Evolutionary conservation across 2,329 filamentous ascomycete genomes (phyloP).

Genomic region (Colletotrichum godetiae): DNA sequence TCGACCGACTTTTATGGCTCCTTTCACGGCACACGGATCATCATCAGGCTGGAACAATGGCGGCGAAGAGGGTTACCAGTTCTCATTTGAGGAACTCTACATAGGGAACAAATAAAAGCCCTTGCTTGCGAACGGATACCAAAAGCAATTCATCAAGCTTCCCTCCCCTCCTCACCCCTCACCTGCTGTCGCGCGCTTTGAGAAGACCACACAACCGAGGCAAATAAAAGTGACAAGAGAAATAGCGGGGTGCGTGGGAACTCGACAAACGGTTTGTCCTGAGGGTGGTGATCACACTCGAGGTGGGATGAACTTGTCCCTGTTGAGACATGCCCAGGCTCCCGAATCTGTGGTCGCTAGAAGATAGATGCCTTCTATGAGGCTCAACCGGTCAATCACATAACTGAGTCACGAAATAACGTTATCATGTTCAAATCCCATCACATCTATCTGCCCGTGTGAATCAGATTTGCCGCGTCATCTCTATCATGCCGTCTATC

Average conservation of each 20-base stretch:
- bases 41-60: slow-evolving; percentile 54
- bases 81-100: slow-evolving; percentile 56
- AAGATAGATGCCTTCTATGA: slow-evolving; percentile 27
- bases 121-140: slow-evolving; percentile 37
- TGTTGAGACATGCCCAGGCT: slow-evolving; percentile 6
- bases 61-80: slow-evolving; percentile 60
- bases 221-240: slow-evolving; percentile 28
- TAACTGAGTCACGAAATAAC: slow-evolving; percentile 29
- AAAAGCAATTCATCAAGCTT: slow-evolving; percentile 25
- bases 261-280: slow-evolving; percentile 22
- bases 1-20: slow-evolving; percentile 39
- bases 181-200: slow-evolving; percentile 19
- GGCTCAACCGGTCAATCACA: slow-evolving; percentile 36
- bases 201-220: slow-evolving; percentile 10
- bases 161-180: background rate
- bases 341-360: slow-evolving; percentile 6
- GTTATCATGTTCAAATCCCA: background rate
- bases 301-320: slow-evolving; percentile 27
- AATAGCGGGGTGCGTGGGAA: slow-evolving; percentile 2
- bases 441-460: background rate
- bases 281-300: slow-evolving; percentile 18
- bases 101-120: slow-evolving; percentile 56
- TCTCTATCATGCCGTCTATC: background rate
- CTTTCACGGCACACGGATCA: slow-evolving; percentile 41
- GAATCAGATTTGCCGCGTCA: background rate